These are phyloP conservation scores for Neodidymelliopsis sp. DNA, from an alignment of 2,329 filamentous ascomycete genomes.

Conservation along the genomic window DNA sequence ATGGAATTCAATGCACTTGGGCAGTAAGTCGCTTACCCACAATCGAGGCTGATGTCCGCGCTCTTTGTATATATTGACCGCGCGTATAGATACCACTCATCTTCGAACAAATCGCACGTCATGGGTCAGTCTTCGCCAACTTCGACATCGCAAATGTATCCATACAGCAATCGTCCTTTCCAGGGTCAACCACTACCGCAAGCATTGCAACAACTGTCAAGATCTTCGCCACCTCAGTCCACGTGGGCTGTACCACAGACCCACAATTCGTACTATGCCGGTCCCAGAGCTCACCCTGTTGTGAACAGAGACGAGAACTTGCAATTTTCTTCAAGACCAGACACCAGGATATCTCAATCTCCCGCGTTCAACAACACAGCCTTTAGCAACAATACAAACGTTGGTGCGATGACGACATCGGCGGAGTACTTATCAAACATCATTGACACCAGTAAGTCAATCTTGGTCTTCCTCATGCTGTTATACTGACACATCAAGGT, in stretches of 20 bases:
- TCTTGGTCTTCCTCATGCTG: neutral
- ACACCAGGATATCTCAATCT: conserved; percentile 33
- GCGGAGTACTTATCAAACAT: conserved; percentile 47
- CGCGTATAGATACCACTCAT: conserved; percentile 46
- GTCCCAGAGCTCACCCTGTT: conserved; percentile 30
- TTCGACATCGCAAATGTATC: conserved; percentile 46
- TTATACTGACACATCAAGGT: conserved; percentile 39
- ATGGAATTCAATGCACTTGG: conserved; percentile 54
- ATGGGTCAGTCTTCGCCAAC: conserved; percentile 41
- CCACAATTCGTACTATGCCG: conserved; percentile 43
- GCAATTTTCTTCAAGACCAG: conserved; percentile 34
- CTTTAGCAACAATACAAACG: conserved; percentile 33
- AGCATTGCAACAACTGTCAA: conserved; percentile 38
- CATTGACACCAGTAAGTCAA: conserved; percentile 48
- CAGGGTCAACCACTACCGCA: conserved; percentile 34
- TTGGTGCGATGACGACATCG: conserved; percentile 27
- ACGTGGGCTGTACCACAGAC: conserved; percentile 46
- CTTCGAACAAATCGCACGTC: conserved; percentile 46
- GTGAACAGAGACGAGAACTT: conserved; percentile 36
- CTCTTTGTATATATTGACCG: conserved; percentile 28
- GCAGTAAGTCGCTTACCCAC: conserved; percentile 42
- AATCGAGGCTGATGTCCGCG: conserved; percentile 7
- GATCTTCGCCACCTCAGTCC: conserved; percentile 43
- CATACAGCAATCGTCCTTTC: conserved; percentile 38
- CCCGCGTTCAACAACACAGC: conserved; percentile 30